Percentiles rank a stretch among this genome's conserved stretches.
phyloP scores from a whole-genome alignment of 2,329 filamentous ascomycete species.

The Colletotrichum godetiae region DNA sequence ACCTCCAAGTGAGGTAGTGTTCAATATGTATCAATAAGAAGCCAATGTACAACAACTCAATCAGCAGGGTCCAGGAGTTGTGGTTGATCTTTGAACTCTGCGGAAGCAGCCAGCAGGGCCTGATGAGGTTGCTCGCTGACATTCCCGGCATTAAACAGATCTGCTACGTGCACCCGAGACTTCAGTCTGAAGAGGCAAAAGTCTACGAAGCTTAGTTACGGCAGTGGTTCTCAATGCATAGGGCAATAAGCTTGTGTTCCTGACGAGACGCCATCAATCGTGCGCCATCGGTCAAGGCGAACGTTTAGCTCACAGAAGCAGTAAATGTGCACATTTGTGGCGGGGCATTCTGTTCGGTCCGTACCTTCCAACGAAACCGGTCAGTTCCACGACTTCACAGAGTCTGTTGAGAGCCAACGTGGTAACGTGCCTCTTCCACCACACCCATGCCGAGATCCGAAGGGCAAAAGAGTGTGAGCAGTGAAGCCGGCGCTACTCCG shows the following conservation, averaged over 20 bases:
- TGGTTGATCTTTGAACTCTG: not conserved
- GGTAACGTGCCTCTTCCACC: not conserved
- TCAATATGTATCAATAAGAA: slow-evolving; percentile 33
- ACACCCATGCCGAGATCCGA: not conserved
- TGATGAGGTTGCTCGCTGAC: not conserved
- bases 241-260: not conserved
- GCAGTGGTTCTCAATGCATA: not conserved
- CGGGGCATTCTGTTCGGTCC: not conserved
- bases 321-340: too few relatives aligned
- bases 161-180: not conserved
- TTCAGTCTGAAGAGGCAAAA: too few relatives aligned
- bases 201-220: not conserved
- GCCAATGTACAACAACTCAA: slow-evolving; percentile 24
- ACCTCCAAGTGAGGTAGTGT: slow-evolving; percentile 2
- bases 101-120: not conserved
- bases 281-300: not conserved
- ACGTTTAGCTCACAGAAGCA: not conserved
- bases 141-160: too few relatives aligned
- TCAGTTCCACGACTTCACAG: not conserved
- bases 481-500: too few relatives aligned
- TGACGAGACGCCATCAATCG: not conserved
- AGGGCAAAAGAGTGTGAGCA: not conserved
- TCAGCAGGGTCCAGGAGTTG: not conserved
- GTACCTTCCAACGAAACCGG: not conserved
- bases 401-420: not conserved